Percentiles rank a stretch among this genome's conserved stretches.
phyloP scores from a whole-genome alignment of 257 asterid species.

The Solanum paucissectum region DNA sequence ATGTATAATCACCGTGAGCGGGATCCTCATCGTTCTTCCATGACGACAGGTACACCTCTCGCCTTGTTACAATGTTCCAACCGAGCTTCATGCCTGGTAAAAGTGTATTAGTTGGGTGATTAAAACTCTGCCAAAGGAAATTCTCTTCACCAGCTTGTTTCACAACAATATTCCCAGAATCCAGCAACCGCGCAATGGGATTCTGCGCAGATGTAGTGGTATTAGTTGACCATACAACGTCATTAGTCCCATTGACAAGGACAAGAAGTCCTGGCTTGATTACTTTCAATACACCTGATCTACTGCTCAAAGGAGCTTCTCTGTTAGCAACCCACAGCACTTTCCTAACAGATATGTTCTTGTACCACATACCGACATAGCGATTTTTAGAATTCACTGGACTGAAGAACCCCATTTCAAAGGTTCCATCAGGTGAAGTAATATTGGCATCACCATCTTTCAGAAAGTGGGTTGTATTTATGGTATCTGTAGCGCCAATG shows the following conservation, averaged over 20 bases:
- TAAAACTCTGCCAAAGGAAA: too few relatives aligned
- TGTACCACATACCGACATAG: background rate
- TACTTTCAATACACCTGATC: background rate
- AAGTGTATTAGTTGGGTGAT: too few relatives aligned
- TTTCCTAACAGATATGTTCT: background rate
- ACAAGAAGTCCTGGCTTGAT: too few relatives aligned
- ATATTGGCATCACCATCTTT: constrained; percentile 5
- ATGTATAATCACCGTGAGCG: constrained; percentile 19
- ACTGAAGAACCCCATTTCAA: background rate
- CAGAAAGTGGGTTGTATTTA: background rate
- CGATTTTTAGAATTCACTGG: background rate
- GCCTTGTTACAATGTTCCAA: background rate
- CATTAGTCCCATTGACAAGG: too few relatives aligned
- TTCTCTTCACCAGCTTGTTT: too few relatives aligned
- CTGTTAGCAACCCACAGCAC: background rate
- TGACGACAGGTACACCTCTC: constrained; percentile 10
- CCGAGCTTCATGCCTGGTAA: too few relatives aligned
- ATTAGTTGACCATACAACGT: too few relatives aligned
- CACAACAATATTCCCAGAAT: too few relatives aligned
- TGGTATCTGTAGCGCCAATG: background rate
- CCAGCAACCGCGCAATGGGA: too few relatives aligned
- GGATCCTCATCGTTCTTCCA: constrained; percentile 31
- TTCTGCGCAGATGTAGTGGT: too few relatives aligned
- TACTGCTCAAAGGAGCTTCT: background rate
- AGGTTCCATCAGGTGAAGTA: background rate